Conservation (phyloP, 768 basidiomycete genomes). For the Pleurotus djamor region DNA sequence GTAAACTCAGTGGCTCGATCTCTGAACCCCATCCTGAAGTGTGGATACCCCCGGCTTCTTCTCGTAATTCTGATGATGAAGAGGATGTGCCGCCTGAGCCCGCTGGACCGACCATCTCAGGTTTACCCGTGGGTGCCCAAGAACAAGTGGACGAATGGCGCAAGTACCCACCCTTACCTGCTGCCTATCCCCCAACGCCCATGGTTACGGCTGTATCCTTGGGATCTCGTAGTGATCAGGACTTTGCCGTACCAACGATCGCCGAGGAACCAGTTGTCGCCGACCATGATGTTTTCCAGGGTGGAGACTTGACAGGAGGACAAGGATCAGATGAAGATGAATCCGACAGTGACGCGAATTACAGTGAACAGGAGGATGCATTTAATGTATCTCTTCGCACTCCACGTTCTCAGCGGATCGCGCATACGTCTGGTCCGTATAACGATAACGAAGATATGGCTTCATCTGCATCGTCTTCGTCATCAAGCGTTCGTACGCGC, state of each 20-base stretch:
- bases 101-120: neutral
- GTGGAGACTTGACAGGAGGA: neutral
- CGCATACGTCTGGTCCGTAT: slow-evolving; percentile 12
- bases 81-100: neutral
- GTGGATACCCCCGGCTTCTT: slow-evolving; percentile 1
- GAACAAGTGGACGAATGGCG: slow-evolving; percentile 64
- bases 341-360: slow-evolving; percentile 26
- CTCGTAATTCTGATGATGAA: slow-evolving; percentile 4
- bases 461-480: slow-evolving; percentile 7
- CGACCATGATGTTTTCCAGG: slow-evolving; percentile 23
- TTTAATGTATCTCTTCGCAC: slow-evolving; percentile 70
- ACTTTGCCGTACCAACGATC: neutral
- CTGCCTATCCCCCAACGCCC: slow-evolving; percentile 76
- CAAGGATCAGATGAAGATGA: slow-evolving; percentile 14
- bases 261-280: slow-evolving; percentile 14
- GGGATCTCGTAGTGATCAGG: slow-evolving; percentile 9
- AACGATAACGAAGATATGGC: neutral
- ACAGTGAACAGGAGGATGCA: slow-evolving; percentile 54
- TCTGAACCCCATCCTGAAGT: slow-evolving; percentile 2
- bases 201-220: slow-evolving; percentile 34
- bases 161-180: slow-evolving; percentile 71
- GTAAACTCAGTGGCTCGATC: neutral
- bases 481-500: slow-evolving; percentile 7
- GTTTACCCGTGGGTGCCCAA: slow-evolving; percentile 9
- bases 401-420: slow-evolving; percentile 35